Percentiles rank a stretch among this genome's conserved stretches.
Evolutionary conservation across 73 alveolate species (phyloP).

Genomic region (Stentor coeruleus): DNA sequence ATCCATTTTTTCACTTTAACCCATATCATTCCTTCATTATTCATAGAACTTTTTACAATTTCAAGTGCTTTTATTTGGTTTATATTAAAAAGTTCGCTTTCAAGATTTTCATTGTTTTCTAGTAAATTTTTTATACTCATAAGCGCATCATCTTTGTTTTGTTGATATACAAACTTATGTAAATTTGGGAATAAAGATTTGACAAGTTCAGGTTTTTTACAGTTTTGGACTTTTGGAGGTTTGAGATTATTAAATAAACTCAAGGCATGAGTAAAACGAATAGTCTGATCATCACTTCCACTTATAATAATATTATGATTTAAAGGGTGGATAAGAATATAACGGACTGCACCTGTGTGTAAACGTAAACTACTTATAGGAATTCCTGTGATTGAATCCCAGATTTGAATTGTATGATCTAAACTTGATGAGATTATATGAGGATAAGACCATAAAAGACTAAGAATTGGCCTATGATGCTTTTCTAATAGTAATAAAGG

Average conservation of each 20-base stretch:
- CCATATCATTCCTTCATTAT: not conserved
- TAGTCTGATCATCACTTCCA: slow-evolving; percentile 18
- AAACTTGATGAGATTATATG: not conserved
- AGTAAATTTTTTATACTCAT: not conserved
- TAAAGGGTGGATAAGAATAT: not conserved
- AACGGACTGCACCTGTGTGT: slow-evolving; percentile 10
- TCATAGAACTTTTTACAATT: not conserved
- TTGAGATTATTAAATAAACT: not conserved
- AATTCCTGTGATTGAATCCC: not conserved
- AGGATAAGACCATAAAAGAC: not conserved
- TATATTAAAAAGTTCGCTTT: not conserved
- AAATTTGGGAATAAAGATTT: not conserved
- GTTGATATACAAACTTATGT: slow-evolving; percentile 3
- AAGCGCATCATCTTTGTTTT: slow-evolving; percentile 1
- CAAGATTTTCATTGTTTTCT: not conserved
- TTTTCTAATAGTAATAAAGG: not conserved
- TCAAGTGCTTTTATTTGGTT: not conserved
- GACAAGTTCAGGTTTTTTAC: not conserved
- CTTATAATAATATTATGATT: not conserved
- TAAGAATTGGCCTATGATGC: not conserved
- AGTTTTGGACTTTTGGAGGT: not conserved
- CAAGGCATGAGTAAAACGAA: not conserved
- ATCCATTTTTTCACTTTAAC: not conserved
- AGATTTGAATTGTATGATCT: slow-evolving; percentile 16
- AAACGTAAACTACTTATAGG: not conserved